phyloP scores from a whole-genome alignment of 2,329 filamentous ascomycete species.

The Phyllosticta citrichinensis region DNA sequence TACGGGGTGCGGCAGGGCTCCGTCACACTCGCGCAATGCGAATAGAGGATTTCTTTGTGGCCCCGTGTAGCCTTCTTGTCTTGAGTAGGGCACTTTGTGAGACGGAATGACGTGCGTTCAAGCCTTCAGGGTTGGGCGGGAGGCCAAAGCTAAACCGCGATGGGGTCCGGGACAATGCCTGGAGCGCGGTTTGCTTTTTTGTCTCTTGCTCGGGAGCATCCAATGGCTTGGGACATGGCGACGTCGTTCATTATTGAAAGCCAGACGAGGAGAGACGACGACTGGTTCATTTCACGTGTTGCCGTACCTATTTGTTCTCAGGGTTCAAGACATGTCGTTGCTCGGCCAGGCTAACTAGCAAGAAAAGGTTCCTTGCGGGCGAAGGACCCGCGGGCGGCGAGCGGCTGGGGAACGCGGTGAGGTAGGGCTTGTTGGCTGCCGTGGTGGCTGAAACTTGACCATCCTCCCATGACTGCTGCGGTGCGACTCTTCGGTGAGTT shows the following conservation, averaged over 20 bases:
- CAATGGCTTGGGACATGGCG: background rate
- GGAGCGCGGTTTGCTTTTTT: background rate
- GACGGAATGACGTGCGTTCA: background rate
- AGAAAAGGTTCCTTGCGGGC: background rate
- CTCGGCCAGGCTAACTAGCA: background rate
- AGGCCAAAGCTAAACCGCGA: background rate
- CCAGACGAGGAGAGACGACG: background rate
- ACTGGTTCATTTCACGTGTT: background rate
- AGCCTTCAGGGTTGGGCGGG: background rate
- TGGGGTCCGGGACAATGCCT: background rate
- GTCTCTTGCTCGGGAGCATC: background rate
- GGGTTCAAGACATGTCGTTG: background rate
- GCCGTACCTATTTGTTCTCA: background rate
- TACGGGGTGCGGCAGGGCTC: background rate
- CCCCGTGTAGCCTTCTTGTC: too few relatives aligned
- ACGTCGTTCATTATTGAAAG: background rate
- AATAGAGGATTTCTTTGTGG: background rate
- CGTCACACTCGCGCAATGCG: background rate
- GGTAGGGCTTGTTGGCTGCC: background rate
- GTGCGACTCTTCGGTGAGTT: background rate
- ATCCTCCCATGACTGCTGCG: background rate
- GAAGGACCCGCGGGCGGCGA: background rate
- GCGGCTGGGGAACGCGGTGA: background rate
- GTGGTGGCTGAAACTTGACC: background rate
- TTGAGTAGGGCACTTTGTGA: background rate